These are phyloP conservation scores for Penicillium decumbens DNA, from an alignment of 2,329 filamentous ascomycete genomes.

Conservation along the genomic window DNA sequence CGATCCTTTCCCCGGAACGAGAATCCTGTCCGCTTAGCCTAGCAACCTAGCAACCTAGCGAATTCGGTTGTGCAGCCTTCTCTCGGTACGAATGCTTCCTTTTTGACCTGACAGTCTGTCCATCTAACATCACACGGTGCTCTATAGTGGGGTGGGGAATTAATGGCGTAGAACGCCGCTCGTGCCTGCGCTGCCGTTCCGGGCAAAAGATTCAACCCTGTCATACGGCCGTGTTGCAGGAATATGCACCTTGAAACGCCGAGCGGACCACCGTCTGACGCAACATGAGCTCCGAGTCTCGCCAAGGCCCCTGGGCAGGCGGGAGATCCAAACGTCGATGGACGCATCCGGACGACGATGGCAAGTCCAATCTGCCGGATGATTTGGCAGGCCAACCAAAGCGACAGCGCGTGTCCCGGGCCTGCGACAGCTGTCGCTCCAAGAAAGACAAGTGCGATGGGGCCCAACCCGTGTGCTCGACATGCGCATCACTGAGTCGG, in stretches of 20 bases:
- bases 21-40: not conserved
- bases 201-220: conserved; percentile 31
- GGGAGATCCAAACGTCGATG: conserved; percentile 31
- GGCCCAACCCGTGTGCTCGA: conserved; percentile 60
- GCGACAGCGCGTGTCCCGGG: conserved; percentile 62
- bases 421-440: conserved; percentile 64
- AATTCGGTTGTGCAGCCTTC: conserved; percentile 2
- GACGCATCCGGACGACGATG: conserved; percentile 30
- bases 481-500: conserved; percentile 60
- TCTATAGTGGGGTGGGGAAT: conserved; percentile 6
- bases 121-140: not conserved
- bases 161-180: conserved; percentile 15
- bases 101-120: conserved; percentile 1
- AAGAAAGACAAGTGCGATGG: conserved; percentile 71
- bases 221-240: conserved; percentile 20
- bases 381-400: conserved; percentile 43
- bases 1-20: conserved; percentile 16
- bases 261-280: conserved; percentile 25
- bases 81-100: not conserved
- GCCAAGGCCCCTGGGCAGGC: conserved; percentile 28
- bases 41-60: not conserved
- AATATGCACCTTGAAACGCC: conserved; percentile 27
- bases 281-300: conserved; percentile 33
- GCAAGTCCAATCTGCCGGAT: conserved; percentile 25
- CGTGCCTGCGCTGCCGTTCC: conserved; percentile 13